Conservation (phyloP, 768 basidiomycete species). For the Mycena galericulata region DNA sequence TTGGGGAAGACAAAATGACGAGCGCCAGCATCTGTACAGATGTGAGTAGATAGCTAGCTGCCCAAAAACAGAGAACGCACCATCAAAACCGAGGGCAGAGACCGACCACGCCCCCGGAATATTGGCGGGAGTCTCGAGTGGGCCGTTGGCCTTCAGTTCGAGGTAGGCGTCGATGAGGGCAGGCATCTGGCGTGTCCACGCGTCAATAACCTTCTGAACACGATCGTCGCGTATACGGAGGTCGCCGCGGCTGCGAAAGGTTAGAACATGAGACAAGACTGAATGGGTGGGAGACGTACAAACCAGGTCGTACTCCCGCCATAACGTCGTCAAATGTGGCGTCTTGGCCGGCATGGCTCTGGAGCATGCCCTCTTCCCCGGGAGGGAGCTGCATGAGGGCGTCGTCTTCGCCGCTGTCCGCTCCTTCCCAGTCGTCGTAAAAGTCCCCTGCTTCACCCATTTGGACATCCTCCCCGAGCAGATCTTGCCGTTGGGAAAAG, state of each 20-base stretch:
- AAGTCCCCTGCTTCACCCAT: background rate
- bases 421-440: background rate
- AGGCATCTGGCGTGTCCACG: background rate
- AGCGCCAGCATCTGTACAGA: background rate
- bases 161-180: background rate
- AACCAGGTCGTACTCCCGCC: background rate
- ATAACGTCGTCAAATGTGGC: background rate
- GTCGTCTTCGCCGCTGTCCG: background rate
- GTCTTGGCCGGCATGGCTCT: conserved; percentile 8
- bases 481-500: background rate
- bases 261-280: background rate
- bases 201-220: background rate
- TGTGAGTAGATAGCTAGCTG: background rate
- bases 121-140: background rate
- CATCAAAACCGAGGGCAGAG: conserved; percentile 3
- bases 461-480: background rate
- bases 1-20: background rate
- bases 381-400: background rate
- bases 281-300: background rate
- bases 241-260: background rate
- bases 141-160: background rate
- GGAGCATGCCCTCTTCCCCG: background rate
- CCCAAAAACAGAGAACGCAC: background rate
- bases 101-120: background rate
- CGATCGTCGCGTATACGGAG: background rate